A percentile compares a stretch with the other conserved stretches of the same genome.
Conservation (phyloP, 768 basidiomycete genomes). For the Russula abietina region DNA sequence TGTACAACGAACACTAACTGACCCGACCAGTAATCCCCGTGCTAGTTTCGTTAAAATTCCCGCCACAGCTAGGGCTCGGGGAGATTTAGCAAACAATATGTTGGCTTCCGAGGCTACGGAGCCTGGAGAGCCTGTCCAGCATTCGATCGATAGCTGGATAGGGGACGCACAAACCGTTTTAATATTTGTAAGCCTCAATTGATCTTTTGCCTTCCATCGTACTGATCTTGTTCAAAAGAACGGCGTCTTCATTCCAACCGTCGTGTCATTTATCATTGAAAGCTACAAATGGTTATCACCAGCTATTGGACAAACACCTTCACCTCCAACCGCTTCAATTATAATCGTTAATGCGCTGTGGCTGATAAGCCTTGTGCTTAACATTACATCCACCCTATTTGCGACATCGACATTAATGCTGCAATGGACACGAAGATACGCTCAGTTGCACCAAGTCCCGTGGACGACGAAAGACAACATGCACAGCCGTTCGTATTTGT, state of each 20-base stretch:
- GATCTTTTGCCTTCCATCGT: background rate
- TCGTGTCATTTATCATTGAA: slow-evolving; percentile 24
- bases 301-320: background rate
- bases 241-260: too few relatives aligned
- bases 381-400: slow-evolving; percentile 12
- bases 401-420: slow-evolving; percentile 11
- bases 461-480: too few relatives aligned
- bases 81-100: background rate
- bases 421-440: background rate
- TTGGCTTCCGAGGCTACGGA: background rate
- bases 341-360: slow-evolving; percentile 15
- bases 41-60: background rate
- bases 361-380: slow-evolving; percentile 20
- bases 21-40: background rate
- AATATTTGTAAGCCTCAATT: slow-evolving; percentile 16
- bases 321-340: background rate
- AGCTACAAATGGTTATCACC: slow-evolving; percentile 19
- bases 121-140: too few relatives aligned
- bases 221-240: slow-evolving; percentile 9
- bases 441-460: slow-evolving; percentile 14
- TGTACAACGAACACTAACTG: too few relatives aligned
- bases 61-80: background rate
- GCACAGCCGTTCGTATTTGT: too few relatives aligned
- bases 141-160: slow-evolving; percentile 19
- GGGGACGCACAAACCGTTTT: slow-evolving; percentile 16